Evolutionary conservation across 768 basidiomycete genomes (phyloP).

Genomic region (Gyrodon lividus): DNA sequence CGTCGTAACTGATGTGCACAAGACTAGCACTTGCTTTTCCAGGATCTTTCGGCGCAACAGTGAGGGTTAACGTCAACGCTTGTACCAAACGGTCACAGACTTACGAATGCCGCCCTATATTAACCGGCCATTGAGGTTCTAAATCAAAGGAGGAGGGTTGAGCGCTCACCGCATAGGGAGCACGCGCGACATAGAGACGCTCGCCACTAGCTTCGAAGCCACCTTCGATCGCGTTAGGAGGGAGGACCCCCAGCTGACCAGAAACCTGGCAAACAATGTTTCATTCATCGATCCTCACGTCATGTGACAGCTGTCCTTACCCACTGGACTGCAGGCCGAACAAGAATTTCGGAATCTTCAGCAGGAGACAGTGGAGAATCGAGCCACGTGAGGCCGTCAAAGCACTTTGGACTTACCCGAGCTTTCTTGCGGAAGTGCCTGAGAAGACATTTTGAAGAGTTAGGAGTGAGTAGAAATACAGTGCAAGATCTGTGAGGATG

Average conservation of each 20-base stretch:
- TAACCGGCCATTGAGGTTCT: neutral
- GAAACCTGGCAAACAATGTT: neutral
- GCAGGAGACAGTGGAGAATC: neutral
- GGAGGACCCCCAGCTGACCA: neutral
- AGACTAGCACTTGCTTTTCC: neutral
- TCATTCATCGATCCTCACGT: neutral
- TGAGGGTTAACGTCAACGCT: neutral
- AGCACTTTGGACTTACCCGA: neutral
- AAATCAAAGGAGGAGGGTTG: neutral
- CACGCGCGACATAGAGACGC: neutral
- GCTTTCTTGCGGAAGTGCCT: neutral
- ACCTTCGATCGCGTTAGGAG: neutral
- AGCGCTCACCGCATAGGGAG: neutral
- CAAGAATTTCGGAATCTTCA: neutral
- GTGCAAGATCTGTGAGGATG: no score
- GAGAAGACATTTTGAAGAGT: no score
- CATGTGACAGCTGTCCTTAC: neutral
- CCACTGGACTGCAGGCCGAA: neutral
- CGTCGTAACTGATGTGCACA: constrained; percentile 10
- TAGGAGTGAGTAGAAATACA: no score
- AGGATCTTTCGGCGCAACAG: neutral
- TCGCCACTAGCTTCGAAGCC: neutral
- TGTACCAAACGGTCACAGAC: neutral
- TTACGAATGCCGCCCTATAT: neutral
- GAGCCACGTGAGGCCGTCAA: neutral